Evolutionary conservation across 2,329 filamentous ascomycete genomes (phyloP).

Genomic region (Rasamsonia emersonii): DNA sequence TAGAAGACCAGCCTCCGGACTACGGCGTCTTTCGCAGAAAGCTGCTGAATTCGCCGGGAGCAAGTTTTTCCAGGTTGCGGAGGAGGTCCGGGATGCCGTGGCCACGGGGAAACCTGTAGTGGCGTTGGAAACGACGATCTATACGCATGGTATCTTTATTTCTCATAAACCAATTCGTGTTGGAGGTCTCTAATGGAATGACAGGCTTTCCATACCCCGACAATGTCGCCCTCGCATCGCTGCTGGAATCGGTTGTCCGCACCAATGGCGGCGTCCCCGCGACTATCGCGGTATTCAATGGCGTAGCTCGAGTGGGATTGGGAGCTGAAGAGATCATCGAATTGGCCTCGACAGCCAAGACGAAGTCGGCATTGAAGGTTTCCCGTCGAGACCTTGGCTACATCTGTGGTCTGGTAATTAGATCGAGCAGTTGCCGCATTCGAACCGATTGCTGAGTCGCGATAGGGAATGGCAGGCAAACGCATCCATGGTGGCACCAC

Average conservation of each 20-base stretch:
- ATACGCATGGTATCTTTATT: constrained; percentile 67
- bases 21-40: constrained; percentile 12
- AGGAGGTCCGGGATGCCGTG: constrained; percentile 74
- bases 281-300: constrained; percentile 80
- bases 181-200: constrained; percentile 8
- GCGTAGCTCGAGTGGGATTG: constrained; percentile 73
- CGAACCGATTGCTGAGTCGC: constrained; percentile 6
- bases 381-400: constrained; percentile 82
- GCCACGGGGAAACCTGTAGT: constrained; percentile 71
- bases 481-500: constrained; percentile 83
- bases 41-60: constrained; percentile 25
- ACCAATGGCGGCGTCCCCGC: constrained; percentile 76
- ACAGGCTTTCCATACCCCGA: constrained; percentile 62
- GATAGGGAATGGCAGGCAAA: constrained; percentile 55
- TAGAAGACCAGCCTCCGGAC: constrained; percentile 6
- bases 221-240: constrained; percentile 65
- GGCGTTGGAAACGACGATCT: constrained; percentile 90
- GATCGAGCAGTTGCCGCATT: neutral
- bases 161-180: neutral
- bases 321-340: constrained; percentile 60
- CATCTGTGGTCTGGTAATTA: constrained; percentile 61
- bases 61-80: constrained; percentile 61
- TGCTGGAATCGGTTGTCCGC: constrained; percentile 74
- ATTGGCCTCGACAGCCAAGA: constrained; percentile 57
- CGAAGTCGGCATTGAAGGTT: constrained; percentile 65